Evolutionary conservation across 2,329 filamentous ascomycete species (phyloP).

Genomic region (Fusarium succisae): DNA sequence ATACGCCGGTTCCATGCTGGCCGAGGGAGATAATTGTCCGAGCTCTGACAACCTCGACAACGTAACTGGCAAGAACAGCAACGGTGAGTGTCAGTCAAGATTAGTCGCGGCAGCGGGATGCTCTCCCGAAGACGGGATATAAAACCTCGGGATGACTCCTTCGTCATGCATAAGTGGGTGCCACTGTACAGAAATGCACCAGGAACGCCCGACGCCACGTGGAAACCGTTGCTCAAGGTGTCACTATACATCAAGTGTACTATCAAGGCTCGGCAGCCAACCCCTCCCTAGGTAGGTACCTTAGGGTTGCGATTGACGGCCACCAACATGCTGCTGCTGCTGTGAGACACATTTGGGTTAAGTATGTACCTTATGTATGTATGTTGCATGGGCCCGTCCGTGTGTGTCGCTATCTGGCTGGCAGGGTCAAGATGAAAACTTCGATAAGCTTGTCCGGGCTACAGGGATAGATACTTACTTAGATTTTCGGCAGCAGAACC

Average conservation of each 20-base stretch:
- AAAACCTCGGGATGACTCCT: conserved; percentile 15
- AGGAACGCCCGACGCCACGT: conserved; percentile 38
- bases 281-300: not conserved
- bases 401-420: conserved; percentile 13
- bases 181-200: conserved; percentile 25
- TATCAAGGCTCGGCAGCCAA: conserved; percentile 7
- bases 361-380: not conserved
- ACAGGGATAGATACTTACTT: conserved; percentile 13
- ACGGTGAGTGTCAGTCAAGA: conserved; percentile 3
- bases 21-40: not conserved
- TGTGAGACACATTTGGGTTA: conserved; percentile 31
- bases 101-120: conserved; percentile 25
- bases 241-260: conserved; percentile 30
- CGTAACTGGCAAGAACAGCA: not conserved
- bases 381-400: conserved; percentile 21
- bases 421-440: conserved; percentile 28
- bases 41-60: not conserved
- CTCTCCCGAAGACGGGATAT: conserved; percentile 30
- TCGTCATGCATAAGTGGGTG: conserved; percentile 33
- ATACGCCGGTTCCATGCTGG: conserved; percentile 13
- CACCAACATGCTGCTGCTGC: conserved; percentile 8
- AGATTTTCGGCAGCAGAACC: conserved; percentile 20
- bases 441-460: conserved; percentile 35
- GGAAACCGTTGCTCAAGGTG: conserved; percentile 32
- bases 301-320: conserved; percentile 3